Conservation (phyloP, 169 alveolate species). For the Cytauxzoon felis region DNA sequence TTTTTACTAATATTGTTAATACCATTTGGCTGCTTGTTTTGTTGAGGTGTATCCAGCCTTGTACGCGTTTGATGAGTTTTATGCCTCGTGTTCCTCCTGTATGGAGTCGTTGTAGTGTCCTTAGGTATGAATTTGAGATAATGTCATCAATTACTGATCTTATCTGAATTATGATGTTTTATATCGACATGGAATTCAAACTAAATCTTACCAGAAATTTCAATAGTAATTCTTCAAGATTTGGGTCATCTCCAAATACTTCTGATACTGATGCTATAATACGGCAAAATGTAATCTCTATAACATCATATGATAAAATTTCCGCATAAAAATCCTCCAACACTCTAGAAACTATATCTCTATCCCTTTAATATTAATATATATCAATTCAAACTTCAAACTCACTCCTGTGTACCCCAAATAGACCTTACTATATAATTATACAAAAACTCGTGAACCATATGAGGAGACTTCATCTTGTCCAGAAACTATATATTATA, state of each 20-base stretch:
- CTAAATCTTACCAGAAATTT: slow-evolving; percentile 8
- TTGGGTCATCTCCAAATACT: background rate
- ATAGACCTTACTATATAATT: slow-evolving; percentile 21
- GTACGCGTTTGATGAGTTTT: no score
- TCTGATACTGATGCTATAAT: no score
- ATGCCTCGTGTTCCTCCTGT: slow-evolving; percentile 14
- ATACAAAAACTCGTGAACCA: slow-evolving; percentile 20
- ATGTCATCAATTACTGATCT: slow-evolving; percentile 21
- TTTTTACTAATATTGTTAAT: no score
- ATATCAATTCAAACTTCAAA: no score
- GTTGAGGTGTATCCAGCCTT: no score
- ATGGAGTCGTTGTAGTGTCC: slow-evolving; percentile 3
- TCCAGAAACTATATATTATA: slow-evolving; percentile 9
- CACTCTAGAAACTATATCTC: no score
- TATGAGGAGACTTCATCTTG: background rate
- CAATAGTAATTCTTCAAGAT: slow-evolving; percentile 1
- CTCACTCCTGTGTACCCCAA: slow-evolving; percentile 2
- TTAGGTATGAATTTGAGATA: slow-evolving; percentile 1
- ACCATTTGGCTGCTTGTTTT: no score
- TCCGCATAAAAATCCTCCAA: no score
- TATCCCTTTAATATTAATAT: no score
- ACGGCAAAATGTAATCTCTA: no score
- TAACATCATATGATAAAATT: no score
- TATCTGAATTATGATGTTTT: slow-evolving; percentile 11
- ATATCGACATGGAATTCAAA: background rate